Base-by-base conservation (phyloP, 2,329 filamentous ascomycete species). In the Clonostachys sp. region DNA sequence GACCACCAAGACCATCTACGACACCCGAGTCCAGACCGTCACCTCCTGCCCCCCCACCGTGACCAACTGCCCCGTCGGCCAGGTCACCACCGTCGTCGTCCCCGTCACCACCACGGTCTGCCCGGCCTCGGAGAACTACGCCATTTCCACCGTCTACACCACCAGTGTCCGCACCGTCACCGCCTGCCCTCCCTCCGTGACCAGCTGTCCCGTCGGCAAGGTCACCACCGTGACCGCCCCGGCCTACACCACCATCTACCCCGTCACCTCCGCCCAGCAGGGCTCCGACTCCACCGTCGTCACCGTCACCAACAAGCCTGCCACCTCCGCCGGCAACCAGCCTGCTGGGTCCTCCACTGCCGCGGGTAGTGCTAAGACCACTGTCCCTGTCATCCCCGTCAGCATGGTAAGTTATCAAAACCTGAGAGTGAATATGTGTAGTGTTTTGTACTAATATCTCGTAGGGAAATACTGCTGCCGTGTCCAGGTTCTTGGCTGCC, bases 101-200 rank as follows among this genome's bases (percentile, higher is more conserved):
- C 38, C 38, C 38, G 17, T 40, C 38, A n/a, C n/a, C 12, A 40
- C 12, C 38, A 40, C 38, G 2, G 38, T 40, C 38, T 40, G 38
- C 38, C 38, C 38, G n/a, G 17, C 17, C 38, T n/a, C 38, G 8
- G 24, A 30, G 24, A 30, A 30, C 9, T 30, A 30, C 12, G 24
- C 40, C 24, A 54, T 71, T 50, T 63, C 63, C 45, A 69, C 74
- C 58, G 64, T 80, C 67, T 77, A 73, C 70, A 61, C 67, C 59
- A 80, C 77, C 59, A 68, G 70, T 57, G 68, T 77, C 59, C 66
- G 75, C 57, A 82, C 78, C 65, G 68, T 81, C 70, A 80, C 76
- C 62, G 74, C 71, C 48, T 81, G 78, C 71, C 73, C 68, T 48
- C 70, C 78, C 46, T 72, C 71, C 50, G 76, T 81, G 58, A 76